These are phyloP conservation scores for Eucalyptus erythrocorys DNA, from an alignment of 345 rosid species.

Conservation along the genomic window DNA sequence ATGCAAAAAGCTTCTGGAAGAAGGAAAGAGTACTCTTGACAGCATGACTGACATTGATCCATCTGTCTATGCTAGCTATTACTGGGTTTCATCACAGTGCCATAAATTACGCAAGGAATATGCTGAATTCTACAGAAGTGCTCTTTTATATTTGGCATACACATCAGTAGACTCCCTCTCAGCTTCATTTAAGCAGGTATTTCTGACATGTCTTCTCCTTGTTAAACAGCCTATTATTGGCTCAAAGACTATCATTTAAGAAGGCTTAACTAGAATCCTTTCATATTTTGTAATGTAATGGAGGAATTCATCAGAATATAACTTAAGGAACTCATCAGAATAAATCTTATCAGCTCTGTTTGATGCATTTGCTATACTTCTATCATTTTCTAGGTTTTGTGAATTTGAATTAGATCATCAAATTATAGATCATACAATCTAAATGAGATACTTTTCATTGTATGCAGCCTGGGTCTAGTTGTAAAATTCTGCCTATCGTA, in stretches of 20 bases:
- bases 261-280: neutral
- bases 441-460: neutral
- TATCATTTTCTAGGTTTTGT: neutral
- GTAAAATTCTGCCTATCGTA: neutral
- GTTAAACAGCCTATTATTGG: neutral
- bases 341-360: neutral
- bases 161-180: slow-evolving; percentile 91
- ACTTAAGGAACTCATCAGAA: neutral
- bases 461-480: neutral
- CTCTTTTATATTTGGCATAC: slow-evolving; percentile 93
- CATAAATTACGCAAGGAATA: slow-evolving; percentile 78
- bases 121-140: slow-evolving; percentile 86
- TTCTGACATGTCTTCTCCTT: neutral
- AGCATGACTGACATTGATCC: slow-evolving; percentile 99
- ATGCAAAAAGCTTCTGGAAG: slow-evolving; percentile 84
- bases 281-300: neutral
- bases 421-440: neutral
- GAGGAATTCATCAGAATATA: neutral
- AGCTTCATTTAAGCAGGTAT: slow-evolving; percentile 91
- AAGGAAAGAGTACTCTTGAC: slow-evolving; percentile 79
- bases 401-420: neutral
- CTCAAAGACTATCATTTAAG: neutral
- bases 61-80: slow-evolving; percentile 76
- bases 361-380: neutral
- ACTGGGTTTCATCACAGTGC: slow-evolving; percentile 92